phyloP scores from a whole-genome alignment of 1,139 yeast species.

The Torulaspora globosa region DNA sequence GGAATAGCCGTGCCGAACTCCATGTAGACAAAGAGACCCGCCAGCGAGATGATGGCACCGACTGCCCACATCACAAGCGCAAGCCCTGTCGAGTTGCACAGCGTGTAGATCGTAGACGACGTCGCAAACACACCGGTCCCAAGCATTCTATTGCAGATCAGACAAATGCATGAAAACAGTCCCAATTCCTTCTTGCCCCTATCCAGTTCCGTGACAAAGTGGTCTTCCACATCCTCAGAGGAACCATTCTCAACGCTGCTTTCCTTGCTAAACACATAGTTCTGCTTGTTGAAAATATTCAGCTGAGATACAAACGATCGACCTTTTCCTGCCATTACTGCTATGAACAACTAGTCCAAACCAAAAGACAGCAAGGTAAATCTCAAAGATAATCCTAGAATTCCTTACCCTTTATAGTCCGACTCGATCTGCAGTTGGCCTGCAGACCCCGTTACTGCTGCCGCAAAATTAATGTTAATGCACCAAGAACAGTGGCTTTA shows the following conservation, averaged over 20 bases:
- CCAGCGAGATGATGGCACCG: slow-evolving; percentile 68
- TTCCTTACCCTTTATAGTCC: not conserved
- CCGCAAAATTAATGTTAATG: not conserved
- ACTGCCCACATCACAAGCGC: slow-evolving; percentile 71
- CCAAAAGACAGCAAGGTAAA: not conserved
- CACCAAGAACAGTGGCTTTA: not conserved
- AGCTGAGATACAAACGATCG: slow-evolving; percentile 25
- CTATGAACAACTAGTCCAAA: not conserved
- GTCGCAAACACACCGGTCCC: slow-evolving; percentile 89
- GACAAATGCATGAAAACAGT: slow-evolving; percentile 59
- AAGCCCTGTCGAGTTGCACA: slow-evolving; percentile 70
- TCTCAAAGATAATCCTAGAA: too few relatives aligned
- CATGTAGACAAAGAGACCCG: slow-evolving; percentile 73
- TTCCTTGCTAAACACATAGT: slow-evolving; percentile 18
- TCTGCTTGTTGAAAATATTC: slow-evolving; percentile 32
- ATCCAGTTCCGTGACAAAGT: slow-evolving; percentile 43
- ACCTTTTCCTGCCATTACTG: slow-evolving; percentile 19
- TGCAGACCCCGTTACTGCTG: too few relatives aligned
- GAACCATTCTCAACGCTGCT: slow-evolving; percentile 14
- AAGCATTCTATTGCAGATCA: slow-evolving; percentile 74
- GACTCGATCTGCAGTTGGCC: too few relatives aligned
- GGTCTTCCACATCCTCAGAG: slow-evolving; percentile 32
- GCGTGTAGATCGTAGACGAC: slow-evolving; percentile 66
- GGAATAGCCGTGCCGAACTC: slow-evolving; percentile 84
- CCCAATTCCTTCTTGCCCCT: slow-evolving; percentile 58